phyloP scores from a whole-genome alignment of 441 rosid species.

The Brassica hybrid region DNA sequence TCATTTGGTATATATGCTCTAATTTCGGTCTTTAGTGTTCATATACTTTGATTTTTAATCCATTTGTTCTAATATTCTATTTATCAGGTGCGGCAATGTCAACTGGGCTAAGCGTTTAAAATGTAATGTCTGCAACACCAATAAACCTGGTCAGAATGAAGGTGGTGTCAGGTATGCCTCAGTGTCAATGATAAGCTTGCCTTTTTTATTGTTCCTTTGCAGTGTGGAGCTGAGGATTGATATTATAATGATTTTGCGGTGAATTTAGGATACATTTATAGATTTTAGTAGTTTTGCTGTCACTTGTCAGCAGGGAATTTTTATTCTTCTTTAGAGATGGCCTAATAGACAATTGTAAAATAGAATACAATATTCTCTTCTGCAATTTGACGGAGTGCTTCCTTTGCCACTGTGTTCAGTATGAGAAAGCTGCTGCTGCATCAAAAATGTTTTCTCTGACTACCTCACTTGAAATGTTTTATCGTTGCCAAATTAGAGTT shows the following conservation, averaged over 20 bases:
- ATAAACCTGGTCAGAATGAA: slow-evolving; percentile 91
- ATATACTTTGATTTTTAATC: neutral
- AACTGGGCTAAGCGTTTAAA: slow-evolving; percentile 96
- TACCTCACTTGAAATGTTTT: neutral
- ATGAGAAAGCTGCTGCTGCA: neutral
- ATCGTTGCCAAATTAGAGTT: neutral
- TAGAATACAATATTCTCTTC: neutral
- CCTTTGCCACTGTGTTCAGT: neutral
- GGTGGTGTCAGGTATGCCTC: slow-evolving; percentile 87
- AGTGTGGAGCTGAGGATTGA: neutral
- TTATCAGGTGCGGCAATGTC: slow-evolving; percentile 90
- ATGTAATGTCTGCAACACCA: slow-evolving; percentile 96
- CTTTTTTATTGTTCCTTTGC: slow-evolving; percentile 1
- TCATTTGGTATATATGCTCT: neutral
- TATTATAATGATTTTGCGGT: neutral
- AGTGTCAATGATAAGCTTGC: neutral
- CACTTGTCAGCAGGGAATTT: neutral
- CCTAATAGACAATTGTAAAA: slow-evolving; percentile 6
- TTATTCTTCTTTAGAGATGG: slow-evolving; percentile 1
- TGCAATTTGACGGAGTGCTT: neutral
- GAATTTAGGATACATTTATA: neutral
- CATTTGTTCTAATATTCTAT: neutral
- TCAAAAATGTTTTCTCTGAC: neutral
- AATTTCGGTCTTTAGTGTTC: neutral
- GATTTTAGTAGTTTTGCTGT: neutral